These are phyloP conservation scores for Pseudevernia furfuracea DNA, from an alignment of 495 filamentous ascomycete genomes.

Conservation along the genomic window DNA sequence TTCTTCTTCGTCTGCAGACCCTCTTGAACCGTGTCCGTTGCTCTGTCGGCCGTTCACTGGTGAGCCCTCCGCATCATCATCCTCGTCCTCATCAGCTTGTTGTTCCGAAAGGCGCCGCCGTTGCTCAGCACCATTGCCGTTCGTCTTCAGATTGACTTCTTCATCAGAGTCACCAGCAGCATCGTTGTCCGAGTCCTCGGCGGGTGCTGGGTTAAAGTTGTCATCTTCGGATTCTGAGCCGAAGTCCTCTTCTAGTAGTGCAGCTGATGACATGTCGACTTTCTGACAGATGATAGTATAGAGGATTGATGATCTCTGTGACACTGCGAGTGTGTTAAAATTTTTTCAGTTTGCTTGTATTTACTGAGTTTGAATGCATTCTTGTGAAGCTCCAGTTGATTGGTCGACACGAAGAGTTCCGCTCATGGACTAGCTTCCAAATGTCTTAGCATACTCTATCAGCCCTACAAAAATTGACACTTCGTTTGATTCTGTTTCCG, in stretches of 20 bases:
- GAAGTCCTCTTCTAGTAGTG: slow-evolving; percentile 46
- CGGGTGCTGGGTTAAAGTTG: slow-evolving; percentile 69
- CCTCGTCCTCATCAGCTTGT: slow-evolving; percentile 30
- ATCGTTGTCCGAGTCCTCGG: slow-evolving; percentile 62
- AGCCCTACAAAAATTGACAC: background rate
- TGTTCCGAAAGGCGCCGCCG: slow-evolving; percentile 7
- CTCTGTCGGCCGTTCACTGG: slow-evolving; percentile 16
- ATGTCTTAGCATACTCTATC: background rate
- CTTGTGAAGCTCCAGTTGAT: slow-evolving; percentile 6
- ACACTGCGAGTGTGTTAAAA: background rate
- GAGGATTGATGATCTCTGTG: background rate
- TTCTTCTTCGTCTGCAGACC: slow-evolving; percentile 38
- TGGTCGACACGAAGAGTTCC: slow-evolving; percentile 2
- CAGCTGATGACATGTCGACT: slow-evolving; percentile 11
- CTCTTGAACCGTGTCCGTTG: background rate
- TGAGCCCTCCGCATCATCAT: slow-evolving; percentile 39
- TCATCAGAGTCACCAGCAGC: slow-evolving; percentile 31
- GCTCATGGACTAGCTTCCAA: slow-evolving; percentile 6
- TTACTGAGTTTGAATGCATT: slow-evolving; percentile 4
- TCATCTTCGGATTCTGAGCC: slow-evolving; percentile 75
- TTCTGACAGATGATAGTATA: background rate
- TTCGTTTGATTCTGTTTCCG: background rate
- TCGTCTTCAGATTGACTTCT: slow-evolving; percentile 8
- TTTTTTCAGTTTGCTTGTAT: background rate
- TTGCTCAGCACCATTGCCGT: slow-evolving; percentile 10